Conservation (phyloP, 192 early-diverging fungal species). For the Dimargaris cristalligena region DNA sequence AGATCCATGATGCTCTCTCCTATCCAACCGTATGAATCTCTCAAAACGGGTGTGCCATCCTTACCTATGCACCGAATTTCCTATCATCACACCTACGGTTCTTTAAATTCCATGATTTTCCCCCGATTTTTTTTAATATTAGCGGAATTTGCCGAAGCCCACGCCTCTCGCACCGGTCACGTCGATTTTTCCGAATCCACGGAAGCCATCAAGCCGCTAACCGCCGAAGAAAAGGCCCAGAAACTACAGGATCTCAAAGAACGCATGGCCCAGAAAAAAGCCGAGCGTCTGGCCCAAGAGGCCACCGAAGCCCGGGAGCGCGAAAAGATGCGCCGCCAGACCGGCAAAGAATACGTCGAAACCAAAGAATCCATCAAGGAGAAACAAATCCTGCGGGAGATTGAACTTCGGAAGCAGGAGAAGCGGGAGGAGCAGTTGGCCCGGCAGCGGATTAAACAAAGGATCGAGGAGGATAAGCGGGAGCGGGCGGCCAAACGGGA, state of each 20-base stretch:
- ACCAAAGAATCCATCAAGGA: conserved; percentile 27
- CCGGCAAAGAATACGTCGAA: conserved; percentile 38
- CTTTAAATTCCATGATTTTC: no score
- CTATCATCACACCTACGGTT: no score
- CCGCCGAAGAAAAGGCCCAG: conserved; percentile 49
- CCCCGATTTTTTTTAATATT: no score
- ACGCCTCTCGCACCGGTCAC: conserved; percentile 49
- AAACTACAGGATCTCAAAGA: conserved; percentile 44
- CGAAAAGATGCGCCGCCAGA: conserved; percentile 37
- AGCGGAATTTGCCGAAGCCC: conserved; percentile 31
- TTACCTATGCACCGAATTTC: no score
- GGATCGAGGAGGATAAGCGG: conserved; percentile 49
- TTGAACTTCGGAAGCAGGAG: conserved; percentile 38
- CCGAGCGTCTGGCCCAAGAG: conserved; percentile 35
- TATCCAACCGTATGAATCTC: no score
- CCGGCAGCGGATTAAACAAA: conserved; percentile 33
- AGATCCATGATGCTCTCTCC: no score
- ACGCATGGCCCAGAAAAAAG: conserved; percentile 32
- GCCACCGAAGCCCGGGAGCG: conserved; percentile 35
- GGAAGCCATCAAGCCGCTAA: conserved; percentile 47
- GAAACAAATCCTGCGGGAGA: conserved; percentile 35
- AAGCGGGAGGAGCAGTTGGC: conserved; percentile 51
- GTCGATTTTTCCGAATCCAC: conserved; percentile 46
- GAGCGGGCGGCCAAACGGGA: conserved; percentile 36
- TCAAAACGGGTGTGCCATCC: no score